Evolutionary conservation across 805 yeast genomes (phyloP).

Genomic region (Yamadazyma paraphyllophila): DNA sequence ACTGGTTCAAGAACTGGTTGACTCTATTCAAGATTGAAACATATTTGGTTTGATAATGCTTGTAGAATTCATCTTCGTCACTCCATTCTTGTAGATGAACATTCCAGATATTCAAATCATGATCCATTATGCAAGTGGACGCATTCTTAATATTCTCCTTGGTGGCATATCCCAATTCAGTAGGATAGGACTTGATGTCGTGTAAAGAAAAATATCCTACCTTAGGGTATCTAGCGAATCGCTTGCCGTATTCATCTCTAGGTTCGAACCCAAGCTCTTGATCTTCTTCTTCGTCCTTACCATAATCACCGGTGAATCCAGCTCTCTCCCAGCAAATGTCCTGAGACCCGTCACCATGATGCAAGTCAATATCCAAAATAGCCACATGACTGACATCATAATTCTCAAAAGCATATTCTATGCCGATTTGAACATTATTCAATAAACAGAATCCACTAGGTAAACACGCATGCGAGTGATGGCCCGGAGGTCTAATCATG

Average conservation of each 20-base stretch:
- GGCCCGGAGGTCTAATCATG: conserved; percentile 81
- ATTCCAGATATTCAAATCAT: conserved; percentile 79
- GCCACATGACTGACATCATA: conserved; percentile 77
- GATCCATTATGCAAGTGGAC: conserved; percentile 74
- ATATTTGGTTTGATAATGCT: conserved; percentile 59
- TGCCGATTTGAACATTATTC: conserved; percentile 78
- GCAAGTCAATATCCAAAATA: conserved; percentile 77
- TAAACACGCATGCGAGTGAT: conserved; percentile 78
- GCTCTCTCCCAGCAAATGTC: conserved; percentile 82
- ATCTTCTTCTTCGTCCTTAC: conserved; percentile 47
- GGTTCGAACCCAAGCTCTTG: conserved; percentile 28
- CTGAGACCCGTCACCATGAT: conserved; percentile 88
- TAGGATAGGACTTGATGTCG: conserved; percentile 83
- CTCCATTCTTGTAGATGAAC: conserved; percentile 70
- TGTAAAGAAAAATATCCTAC: conserved; percentile 83
- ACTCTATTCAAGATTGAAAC: conserved; percentile 63
- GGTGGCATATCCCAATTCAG: conserved; percentile 75
- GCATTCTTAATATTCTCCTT: conserved; percentile 71
- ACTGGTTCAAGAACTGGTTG: conserved; percentile 54
- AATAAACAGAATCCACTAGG: conserved; percentile 84
- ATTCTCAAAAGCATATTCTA: conserved; percentile 66
- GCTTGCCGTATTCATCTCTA: conserved; percentile 48
- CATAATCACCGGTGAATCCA: conserved; percentile 50
- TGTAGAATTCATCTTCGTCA: conserved; percentile 62
- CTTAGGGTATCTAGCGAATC: conserved; percentile 48